Base-by-base conservation (phyloP, 495 filamentous ascomycete species). In the Ascobolus immersus region DNA sequence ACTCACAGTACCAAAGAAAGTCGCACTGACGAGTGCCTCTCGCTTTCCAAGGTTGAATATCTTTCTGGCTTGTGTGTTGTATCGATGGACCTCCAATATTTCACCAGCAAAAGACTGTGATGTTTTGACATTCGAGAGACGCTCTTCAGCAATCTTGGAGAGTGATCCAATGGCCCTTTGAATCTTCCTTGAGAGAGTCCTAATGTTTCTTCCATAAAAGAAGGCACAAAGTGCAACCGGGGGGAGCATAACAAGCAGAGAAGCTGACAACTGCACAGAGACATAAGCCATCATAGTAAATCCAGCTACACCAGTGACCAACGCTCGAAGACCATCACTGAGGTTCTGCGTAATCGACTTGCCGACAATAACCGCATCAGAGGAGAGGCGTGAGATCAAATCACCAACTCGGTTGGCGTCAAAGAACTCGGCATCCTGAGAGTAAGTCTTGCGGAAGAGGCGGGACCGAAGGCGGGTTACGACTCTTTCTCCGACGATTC, bases 321-420 rank as follows among this genome's bases (percentile, higher is more conserved):
- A 55, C 3, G 86, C 70, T 19, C 86, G 70, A 19, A 94, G 58
- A 9, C 86, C 86, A 55, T 96, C 86, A 2, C 82, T 92, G 27
- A 96, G 56, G 48, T 96, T 96, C 43, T 94, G 86, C 7, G 89
- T 94, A 44, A 96, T 89, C 52, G 78, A 89, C 56, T 96, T 96
- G 42, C 82, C 86, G 21, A 94, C 84, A 41, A 96, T 82, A 42
- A 94, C 74, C 1, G 86, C 93, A 49, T 96, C 86, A 6, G 81
- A 91, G 44, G 81, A 78, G 14, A 96, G 69, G 10, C 86, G 69
- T 30, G 84, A 93, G 44, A 94, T 92, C 43, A 96, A 55, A 49
- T 96, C 86, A 41, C 86, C 86, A 23, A 92, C 80, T 13, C 89
- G 65, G 55, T 96, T 96, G 23, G 86, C 86, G 49, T 96, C 86